Evolutionary conservation across 352 stramenopile species (phyloP).

Genomic region (Pythium folliculosum): DNA sequence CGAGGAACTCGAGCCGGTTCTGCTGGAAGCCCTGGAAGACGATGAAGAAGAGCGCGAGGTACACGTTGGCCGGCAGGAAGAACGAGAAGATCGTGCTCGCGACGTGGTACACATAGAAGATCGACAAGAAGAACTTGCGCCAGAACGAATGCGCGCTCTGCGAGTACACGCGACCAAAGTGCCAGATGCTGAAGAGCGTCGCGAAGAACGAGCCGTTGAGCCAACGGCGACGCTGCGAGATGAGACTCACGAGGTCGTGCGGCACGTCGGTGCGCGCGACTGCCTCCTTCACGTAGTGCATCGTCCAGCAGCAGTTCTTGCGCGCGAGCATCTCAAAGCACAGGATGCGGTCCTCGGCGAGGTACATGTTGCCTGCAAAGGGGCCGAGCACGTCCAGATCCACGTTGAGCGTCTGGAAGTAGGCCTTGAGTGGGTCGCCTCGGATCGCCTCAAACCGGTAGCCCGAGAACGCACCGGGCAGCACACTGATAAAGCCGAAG

Average conservation of each 20-base stretch:
- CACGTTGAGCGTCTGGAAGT: slow-evolving; percentile 87
- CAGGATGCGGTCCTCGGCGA: slow-evolving; percentile 85
- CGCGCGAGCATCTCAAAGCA: slow-evolving; percentile 84
- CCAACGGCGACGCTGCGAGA: slow-evolving; percentile 85
- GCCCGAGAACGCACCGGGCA: slow-evolving; percentile 83
- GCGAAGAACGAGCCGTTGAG: slow-evolving; percentile 88
- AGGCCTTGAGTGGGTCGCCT: slow-evolving; percentile 72
- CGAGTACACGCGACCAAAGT: slow-evolving; percentile 83
- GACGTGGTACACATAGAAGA: slow-evolving; percentile 84
- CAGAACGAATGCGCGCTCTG: slow-evolving; percentile 74
- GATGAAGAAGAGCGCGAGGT: slow-evolving; percentile 84
- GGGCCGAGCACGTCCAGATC: slow-evolving; percentile 77
- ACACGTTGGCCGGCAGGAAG: slow-evolving; percentile 82
- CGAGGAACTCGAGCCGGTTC: slow-evolving; percentile 77
- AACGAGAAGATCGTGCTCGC: slow-evolving; percentile 68
- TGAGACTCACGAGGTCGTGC: slow-evolving; percentile 78
- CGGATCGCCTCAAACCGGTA: slow-evolving; percentile 86
- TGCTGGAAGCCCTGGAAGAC: slow-evolving; percentile 89
- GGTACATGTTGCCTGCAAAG: slow-evolving; percentile 89
- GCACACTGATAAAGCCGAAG: slow-evolving; percentile 87
- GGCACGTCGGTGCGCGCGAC: slow-evolving; percentile 85
- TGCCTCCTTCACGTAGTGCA: slow-evolving; percentile 87
- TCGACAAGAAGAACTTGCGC: slow-evolving; percentile 65
- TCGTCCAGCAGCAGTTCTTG: slow-evolving; percentile 85
- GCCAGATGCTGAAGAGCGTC: slow-evolving; percentile 87